phyloP scores from a whole-genome alignment of 192 early-diverging fungal species.

The Phlyctochytrium bullatum region DNA sequence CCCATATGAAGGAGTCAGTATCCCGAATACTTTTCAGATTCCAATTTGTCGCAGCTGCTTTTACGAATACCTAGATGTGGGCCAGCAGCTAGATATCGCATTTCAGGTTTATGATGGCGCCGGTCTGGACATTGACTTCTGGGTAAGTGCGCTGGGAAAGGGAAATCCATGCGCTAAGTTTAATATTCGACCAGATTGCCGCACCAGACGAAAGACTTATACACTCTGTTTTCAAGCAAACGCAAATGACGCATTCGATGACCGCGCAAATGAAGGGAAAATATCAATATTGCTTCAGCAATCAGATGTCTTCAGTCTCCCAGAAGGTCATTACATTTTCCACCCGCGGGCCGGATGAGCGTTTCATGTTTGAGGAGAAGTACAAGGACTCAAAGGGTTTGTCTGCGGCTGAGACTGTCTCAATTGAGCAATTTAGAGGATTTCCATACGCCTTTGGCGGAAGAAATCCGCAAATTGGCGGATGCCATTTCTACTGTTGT shows the following conservation, averaged over 20 bases:
- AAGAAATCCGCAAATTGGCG: background rate
- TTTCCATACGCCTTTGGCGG: conserved; percentile 18
- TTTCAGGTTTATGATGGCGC: conserved; percentile 69
- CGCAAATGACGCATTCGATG: conserved; percentile 30
- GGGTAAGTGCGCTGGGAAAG: too few relatives aligned
- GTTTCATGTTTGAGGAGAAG: conserved; percentile 18
- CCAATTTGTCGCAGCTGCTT: conserved; percentile 51
- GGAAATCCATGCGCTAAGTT: too few relatives aligned
- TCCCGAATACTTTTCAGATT: background rate
- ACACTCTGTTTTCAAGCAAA: conserved; percentile 17
- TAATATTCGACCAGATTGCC: conserved; percentile 22
- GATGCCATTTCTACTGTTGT: background rate
- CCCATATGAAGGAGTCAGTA: conserved; percentile 4
- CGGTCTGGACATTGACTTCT: conserved; percentile 67
- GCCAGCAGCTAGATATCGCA: conserved; percentile 64
- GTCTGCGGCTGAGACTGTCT: too few relatives aligned
- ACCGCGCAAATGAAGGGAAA: conserved; percentile 52
- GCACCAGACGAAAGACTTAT: conserved; percentile 25
- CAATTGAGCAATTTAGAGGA: conserved; percentile 3
- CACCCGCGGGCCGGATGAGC: conserved; percentile 24
- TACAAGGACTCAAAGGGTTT: conserved; percentile 5
- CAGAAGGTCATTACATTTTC: conserved; percentile 57
- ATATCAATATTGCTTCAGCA: conserved; percentile 77
- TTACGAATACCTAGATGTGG: conserved; percentile 58
- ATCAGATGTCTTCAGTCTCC: conserved; percentile 58